phyloP scores from a whole-genome alignment of 2,329 filamentous ascomycete genomes.

The Ciborinia camelliae region DNA sequence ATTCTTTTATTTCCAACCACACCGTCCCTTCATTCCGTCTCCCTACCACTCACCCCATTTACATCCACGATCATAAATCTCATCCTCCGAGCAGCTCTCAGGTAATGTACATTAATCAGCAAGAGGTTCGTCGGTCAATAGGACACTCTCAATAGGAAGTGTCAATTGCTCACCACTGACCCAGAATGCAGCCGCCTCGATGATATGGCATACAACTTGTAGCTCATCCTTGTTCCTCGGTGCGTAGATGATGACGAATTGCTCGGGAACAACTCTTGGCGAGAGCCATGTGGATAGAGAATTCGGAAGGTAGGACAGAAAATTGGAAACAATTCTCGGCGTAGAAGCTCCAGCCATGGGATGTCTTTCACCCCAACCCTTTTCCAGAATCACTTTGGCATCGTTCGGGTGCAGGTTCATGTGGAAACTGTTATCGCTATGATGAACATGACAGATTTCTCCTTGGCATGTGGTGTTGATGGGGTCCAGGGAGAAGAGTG shows the following conservation, averaged over 20 bases:
- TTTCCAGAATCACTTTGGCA: constrained; percentile 65
- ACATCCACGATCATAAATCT: background rate
- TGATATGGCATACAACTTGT: constrained; percentile 62
- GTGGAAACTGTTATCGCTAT: constrained; percentile 73
- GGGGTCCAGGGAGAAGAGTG: constrained; percentile 65
- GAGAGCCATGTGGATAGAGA: constrained; percentile 4
- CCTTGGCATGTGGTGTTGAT: constrained; percentile 70
- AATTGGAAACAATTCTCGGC: background rate
- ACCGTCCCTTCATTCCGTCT: background rate
- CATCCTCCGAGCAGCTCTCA: background rate
- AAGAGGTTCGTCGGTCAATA: background rate
- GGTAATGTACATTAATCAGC: background rate
- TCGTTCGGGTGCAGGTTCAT: constrained; percentile 77
- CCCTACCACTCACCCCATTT: background rate
- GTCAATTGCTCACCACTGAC: constrained; percentile 38
- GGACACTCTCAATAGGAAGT: constrained; percentile 23
- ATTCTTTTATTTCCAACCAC: background rate
- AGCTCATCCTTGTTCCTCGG: constrained; percentile 68
- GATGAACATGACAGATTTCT: constrained; percentile 80
- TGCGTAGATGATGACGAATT: constrained; percentile 81
- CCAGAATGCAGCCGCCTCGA: constrained; percentile 73
- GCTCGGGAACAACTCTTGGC: constrained; percentile 53
- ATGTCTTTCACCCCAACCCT: constrained; percentile 74
- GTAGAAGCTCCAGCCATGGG: constrained; percentile 63
- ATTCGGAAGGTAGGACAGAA: constrained; percentile 1